phyloP scores from a whole-genome alignment of 352 stramenopile genomes.

The Phytophthora cryptogea region DNA sequence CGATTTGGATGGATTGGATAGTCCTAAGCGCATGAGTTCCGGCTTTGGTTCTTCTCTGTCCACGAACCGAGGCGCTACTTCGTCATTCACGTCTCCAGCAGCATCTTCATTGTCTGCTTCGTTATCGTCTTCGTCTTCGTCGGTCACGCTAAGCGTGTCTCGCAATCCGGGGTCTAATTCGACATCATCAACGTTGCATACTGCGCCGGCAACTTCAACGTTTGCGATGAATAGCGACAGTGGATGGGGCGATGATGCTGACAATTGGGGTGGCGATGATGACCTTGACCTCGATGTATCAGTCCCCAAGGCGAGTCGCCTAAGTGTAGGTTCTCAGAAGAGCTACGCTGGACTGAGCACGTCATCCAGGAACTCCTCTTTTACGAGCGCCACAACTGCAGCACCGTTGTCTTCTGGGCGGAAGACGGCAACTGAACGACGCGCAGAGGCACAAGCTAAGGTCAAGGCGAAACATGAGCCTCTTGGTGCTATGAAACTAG shows the following conservation, averaged over 20 bases:
- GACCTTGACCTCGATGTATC: constrained; percentile 42
- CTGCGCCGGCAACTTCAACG: constrained; percentile 19
- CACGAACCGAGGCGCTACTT: constrained; percentile 20
- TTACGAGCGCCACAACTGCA: constrained; percentile 13
- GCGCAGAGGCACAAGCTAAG: constrained; percentile 67
- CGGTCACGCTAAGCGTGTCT: constrained; percentile 61
- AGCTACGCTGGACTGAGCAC: constrained; percentile 18
- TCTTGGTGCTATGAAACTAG: constrained; percentile 67
- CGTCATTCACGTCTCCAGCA: constrained; percentile 32
- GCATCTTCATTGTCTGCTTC: constrained; percentile 32
- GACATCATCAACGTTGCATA: constrained; percentile 9
- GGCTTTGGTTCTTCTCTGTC: constrained; percentile 37
- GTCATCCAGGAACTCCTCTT: constrained; percentile 17
- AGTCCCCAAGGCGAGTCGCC: constrained; percentile 21
- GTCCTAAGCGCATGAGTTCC: constrained; percentile 37
- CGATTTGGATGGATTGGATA: constrained; percentile 57
- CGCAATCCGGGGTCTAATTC: constrained; percentile 12
- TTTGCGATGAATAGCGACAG: constrained; percentile 44
- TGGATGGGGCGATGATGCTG: constrained; percentile 54
- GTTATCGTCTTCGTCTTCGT: constrained; percentile 45
- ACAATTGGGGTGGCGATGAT: constrained; percentile 70
- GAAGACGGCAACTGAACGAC: constrained; percentile 58
- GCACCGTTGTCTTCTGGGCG: constrained; percentile 22
- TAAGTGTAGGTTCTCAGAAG: constrained; percentile 24
- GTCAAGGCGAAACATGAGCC: constrained; percentile 59